phyloP scores from a whole-genome alignment of 2,329 filamentous ascomycete species.

The Colletotrichum karsti region DNA sequence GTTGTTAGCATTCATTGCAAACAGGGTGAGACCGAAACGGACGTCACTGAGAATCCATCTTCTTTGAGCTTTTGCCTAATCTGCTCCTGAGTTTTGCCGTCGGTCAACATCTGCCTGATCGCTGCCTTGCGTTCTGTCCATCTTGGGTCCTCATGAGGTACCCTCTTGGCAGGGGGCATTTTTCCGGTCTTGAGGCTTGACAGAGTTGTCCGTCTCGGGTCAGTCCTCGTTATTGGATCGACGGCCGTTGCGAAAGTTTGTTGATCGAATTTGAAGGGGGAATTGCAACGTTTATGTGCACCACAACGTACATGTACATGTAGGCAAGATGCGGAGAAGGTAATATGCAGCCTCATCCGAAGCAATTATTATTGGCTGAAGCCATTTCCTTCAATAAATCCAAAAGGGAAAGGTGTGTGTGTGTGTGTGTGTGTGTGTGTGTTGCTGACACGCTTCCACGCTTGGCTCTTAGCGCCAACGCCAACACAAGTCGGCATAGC shows the following conservation, averaged over 20 bases:
- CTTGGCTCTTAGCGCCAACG: neutral
- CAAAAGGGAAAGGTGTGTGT: rapidly evolving
- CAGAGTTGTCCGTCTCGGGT: rapidly evolving
- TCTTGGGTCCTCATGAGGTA: rapidly evolving
- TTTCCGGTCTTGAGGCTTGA: rapidly evolving
- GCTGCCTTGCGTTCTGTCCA: neutral
- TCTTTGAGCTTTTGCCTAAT: neutral
- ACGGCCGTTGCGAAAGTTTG: rapidly evolving
- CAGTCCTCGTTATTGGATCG: rapidly evolving
- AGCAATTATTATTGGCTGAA: no score
- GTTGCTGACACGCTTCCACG: rapidly evolving
- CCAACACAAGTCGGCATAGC: neutral
- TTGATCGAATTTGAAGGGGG: neutral
- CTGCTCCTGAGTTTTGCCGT: neutral
- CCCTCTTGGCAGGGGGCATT: neutral
- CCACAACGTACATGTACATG: no score
- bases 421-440: no score
- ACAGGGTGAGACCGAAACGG: rapidly evolving
- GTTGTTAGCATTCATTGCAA: rapidly evolving
- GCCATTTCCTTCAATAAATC: no score
- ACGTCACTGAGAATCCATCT: rapidly evolving
- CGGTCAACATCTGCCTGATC: neutral
- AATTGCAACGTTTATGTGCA: no score
- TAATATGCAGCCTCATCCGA: no score
- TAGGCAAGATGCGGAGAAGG: no score